These are phyloP conservation scores for Blakeslea trispora DNA, from an alignment of 371 early-diverging fungal species.

Conservation along the genomic window DNA sequence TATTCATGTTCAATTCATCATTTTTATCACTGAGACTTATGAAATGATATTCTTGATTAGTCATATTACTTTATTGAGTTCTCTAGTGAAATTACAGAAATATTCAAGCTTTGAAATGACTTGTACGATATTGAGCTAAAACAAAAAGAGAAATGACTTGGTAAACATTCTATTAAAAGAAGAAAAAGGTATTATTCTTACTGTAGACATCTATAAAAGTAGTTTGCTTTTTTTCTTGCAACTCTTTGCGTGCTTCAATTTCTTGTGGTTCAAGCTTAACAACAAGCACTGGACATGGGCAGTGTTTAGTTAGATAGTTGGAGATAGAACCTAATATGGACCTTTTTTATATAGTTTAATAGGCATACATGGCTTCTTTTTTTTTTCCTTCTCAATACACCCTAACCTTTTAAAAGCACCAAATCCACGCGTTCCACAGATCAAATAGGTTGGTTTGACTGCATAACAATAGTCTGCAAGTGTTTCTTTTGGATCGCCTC, in stretches of 20 bases:
- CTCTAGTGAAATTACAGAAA: too few relatives aligned
- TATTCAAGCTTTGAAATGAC: too few relatives aligned
- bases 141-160: neutral
- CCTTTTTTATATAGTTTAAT: conserved; percentile 5
- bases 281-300: conserved; percentile 43
- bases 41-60: too few relatives aligned
- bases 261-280: conserved; percentile 32
- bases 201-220: conserved; percentile 21
- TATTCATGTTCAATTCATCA: too few relatives aligned
- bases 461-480: conserved; percentile 35
- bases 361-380: neutral
- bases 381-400: too few relatives aligned
- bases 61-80: too few relatives aligned
- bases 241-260: conserved; percentile 30
- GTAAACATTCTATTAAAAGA: too few relatives aligned
- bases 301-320: conserved; percentile 27
- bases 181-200: too few relatives aligned
- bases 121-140: too few relatives aligned
- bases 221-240: conserved; percentile 16
- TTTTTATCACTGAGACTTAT: too few relatives aligned
- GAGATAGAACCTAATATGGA: conserved; percentile 42
- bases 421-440: conserved; percentile 34
- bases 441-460: conserved; percentile 28
- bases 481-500: conserved; percentile 40
- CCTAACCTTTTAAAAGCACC: conserved; percentile 34